These are phyloP conservation scores for Hanseniaspora hatyaiensis DNA, from an alignment of 805 yeast species.

Conservation along the genomic window DNA sequence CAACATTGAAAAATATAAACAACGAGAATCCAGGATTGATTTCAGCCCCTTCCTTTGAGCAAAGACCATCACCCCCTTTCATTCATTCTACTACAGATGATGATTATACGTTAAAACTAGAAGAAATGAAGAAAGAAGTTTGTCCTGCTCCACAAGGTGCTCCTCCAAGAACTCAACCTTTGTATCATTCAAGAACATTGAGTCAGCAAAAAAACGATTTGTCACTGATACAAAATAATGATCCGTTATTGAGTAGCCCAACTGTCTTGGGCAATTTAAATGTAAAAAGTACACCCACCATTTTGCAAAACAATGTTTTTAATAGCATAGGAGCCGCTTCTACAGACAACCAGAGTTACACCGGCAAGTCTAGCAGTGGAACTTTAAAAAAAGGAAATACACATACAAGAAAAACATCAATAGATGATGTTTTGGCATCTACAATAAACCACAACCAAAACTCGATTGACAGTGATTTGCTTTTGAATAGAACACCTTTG, in stretches of 20 bases:
- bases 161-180: slow-evolving; percentile 1
- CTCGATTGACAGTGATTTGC: slow-evolving; percentile 8
- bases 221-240: too few species aligned
- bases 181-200: slow-evolving; percentile 8
- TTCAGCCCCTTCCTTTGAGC: slow-evolving; percentile 1
- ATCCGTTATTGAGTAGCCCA: neutral
- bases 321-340: neutral
- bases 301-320: neutral
- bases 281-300: slow-evolving; percentile 9
- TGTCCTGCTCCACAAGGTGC: neutral
- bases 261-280: slow-evolving; percentile 5
- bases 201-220: slow-evolving; percentile 11
- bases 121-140: neutral
- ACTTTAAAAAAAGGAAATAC: neutral
- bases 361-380: too few species aligned
- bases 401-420: slow-evolving; percentile 19
- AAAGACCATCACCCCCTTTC: neutral
- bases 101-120: neutral
- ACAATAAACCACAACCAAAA: slow-evolving; percentile 19
- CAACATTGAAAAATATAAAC: neutral
- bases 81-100: too few species aligned
- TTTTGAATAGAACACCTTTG: slow-evolving; percentile 24
- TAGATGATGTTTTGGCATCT: slow-evolving; percentile 23
- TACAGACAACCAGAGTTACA: neutral
- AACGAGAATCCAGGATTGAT: neutral